Percentiles rank a stretch among this genome's conserved stretches.
phyloP scores from a whole-genome alignment of 768 basidiomycete genomes.

The Naganishia vaughanmartiniae region DNA sequence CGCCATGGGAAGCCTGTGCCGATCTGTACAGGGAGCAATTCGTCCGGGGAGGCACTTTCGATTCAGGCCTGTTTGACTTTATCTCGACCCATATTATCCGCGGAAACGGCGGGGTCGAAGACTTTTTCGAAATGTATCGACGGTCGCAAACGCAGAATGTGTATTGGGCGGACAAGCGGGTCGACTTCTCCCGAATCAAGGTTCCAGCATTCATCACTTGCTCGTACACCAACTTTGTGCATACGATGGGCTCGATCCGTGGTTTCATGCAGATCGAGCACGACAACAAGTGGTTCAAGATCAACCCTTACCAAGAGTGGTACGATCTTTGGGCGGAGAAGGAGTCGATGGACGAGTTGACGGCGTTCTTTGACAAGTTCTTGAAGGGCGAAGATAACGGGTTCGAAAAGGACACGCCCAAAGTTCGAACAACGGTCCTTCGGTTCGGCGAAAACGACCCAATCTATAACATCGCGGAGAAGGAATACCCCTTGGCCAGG shows the following conservation, averaged over 20 bases:
- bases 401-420: constrained; percentile 33
- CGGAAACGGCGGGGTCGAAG: constrained; percentile 31
- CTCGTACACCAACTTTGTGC: constrained; percentile 30
- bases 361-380: constrained; percentile 35
- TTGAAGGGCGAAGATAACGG: constrained; percentile 33
- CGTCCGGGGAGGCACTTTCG: constrained; percentile 33
- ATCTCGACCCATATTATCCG: constrained; percentile 35
- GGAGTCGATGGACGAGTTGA: constrained; percentile 29
- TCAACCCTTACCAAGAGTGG: constrained; percentile 32
- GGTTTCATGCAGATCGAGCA: constrained; percentile 22
- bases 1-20: constrained; percentile 38
- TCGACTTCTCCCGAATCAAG: constrained; percentile 26
- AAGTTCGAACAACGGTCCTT: constrained; percentile 32
- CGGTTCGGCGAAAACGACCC: constrained; percentile 32
- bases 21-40: constrained; percentile 34
- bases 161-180: constrained; percentile 37
- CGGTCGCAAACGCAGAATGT: constrained; percentile 10
- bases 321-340: constrained; percentile 30
- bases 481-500: constrained; percentile 29
- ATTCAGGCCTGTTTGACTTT: constrained; percentile 32
- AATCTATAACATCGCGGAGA: constrained; percentile 17
- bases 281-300: constrained; percentile 26
- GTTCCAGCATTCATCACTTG: constrained; percentile 32
- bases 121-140: constrained; percentile 33
- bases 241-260: constrained; percentile 36